Percentiles rank a stretch among this genome's conserved stretches.
phyloP scores from a whole-genome alignment of 495 filamentous ascomycete genomes.

The Hypomontagnella submonticulosa region DNA sequence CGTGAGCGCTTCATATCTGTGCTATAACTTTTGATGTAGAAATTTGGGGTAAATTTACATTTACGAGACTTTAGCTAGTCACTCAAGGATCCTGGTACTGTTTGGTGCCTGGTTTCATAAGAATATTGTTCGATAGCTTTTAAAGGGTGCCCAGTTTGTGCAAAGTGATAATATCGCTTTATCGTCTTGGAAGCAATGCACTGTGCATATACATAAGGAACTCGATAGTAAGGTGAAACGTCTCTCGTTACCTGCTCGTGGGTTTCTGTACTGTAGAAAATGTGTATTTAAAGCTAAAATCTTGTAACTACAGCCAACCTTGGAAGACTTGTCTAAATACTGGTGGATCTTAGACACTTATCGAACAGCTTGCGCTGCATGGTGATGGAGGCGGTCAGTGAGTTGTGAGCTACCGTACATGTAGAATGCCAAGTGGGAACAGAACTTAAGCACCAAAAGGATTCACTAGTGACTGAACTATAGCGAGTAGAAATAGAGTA shows the following conservation, averaged over 20 bases:
- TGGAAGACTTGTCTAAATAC: not conserved
- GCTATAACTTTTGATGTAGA: slow-evolving; percentile 21
- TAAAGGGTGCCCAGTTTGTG: slow-evolving; percentile 18
- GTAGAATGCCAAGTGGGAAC: slow-evolving; percentile 19
- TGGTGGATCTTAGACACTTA: slow-evolving; percentile 6
- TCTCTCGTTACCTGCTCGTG: slow-evolving; percentile 5
- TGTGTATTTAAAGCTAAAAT: not conserved
- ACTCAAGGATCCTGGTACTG: not conserved
- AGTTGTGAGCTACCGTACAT: slow-evolving; percentile 7
- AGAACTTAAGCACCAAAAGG: slow-evolving; percentile 16
- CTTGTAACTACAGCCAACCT: not conserved
- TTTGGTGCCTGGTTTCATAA: not conserved
- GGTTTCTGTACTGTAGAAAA: not conserved
- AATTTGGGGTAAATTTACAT: slow-evolving; percentile 49
- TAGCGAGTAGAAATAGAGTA: slow-evolving; percentile 26
- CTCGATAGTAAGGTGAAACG: not conserved
- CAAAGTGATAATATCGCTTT: slow-evolving; percentile 14
- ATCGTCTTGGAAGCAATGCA: slow-evolving; percentile 3
- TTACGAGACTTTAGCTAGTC: slow-evolving; percentile 10
- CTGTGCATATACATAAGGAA: not conserved
- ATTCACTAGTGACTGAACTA: slow-evolving; percentile 19
- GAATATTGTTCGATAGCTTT: slow-evolving; percentile 9
- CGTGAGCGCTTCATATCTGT: slow-evolving; percentile 64
- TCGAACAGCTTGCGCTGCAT: too few relatives aligned
- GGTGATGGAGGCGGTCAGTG: slow-evolving; percentile 33